phyloP scores from a whole-genome alignment of 2,329 filamentous ascomycete genomes.

The Epicoccum sorghinum region DNA sequence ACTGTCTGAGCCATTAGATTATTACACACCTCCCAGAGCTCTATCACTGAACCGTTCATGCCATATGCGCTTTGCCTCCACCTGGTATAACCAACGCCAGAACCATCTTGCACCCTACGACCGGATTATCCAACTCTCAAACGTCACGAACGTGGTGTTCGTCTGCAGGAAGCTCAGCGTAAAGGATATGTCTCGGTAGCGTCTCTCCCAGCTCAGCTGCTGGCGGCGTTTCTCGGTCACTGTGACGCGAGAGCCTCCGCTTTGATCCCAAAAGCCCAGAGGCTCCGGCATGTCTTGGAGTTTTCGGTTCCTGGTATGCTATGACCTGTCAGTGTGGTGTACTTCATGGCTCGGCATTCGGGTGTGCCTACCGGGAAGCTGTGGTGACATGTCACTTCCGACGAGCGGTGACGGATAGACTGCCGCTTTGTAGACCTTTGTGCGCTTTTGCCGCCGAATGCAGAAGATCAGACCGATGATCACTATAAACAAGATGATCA shows the following conservation, averaged over 20 bases:
- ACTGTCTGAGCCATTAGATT: too few relatives aligned
- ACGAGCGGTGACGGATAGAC: conserved; percentile 31
- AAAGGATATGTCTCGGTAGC: conserved; percentile 17
- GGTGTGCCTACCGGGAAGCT: conserved; percentile 24
- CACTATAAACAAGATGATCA: conserved; percentile 17
- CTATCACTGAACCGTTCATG: too few relatives aligned
- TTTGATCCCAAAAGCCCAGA: conserved; percentile 8
- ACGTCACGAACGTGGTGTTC: conserved; percentile 16
- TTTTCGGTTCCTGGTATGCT: conserved; percentile 1
- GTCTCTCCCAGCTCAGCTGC: conserved; percentile 23
- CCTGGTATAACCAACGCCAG: too few relatives aligned
- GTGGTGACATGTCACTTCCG: conserved; percentile 34
- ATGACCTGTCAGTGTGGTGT: not conserved
- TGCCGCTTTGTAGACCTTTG: conserved; percentile 29
- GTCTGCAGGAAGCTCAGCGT: conserved; percentile 5
- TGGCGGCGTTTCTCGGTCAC: conserved; percentile 21
- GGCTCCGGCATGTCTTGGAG: not conserved
- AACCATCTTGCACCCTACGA: too few relatives aligned
- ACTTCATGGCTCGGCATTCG: not conserved
- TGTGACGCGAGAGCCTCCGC: conserved; percentile 21
- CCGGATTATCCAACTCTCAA: not conserved
- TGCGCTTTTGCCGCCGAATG: conserved; percentile 17
- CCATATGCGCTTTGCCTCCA: too few relatives aligned
- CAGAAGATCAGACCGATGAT: conserved; percentile 18
- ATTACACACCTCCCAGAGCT: too few relatives aligned